Conservation (phyloP, 140 eudicot species). For the Flaveria floridana region DNA sequence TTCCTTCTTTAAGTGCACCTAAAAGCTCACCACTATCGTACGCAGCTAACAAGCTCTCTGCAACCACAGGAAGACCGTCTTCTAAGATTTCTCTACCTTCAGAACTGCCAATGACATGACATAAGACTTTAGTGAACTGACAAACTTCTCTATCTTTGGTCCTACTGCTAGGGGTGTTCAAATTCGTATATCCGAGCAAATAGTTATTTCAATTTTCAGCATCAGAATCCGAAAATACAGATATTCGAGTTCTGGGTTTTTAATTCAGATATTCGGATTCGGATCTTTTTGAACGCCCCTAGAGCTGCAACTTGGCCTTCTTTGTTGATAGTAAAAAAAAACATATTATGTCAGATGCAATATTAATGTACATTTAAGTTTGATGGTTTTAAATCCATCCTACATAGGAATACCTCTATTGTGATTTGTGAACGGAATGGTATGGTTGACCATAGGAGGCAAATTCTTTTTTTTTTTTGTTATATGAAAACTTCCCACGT, state of each 20-base stretch:
- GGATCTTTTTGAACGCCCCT: too few relatives aligned
- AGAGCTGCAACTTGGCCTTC: not conserved
- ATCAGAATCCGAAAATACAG: too few relatives aligned
- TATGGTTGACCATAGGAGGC: not conserved
- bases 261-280: too few relatives aligned
- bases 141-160: not conserved
- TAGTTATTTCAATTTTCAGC: too few relatives aligned
- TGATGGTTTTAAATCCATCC: not conserved
- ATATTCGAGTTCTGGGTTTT: too few relatives aligned
- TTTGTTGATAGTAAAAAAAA: too few relatives aligned
- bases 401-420: not conserved
- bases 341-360: not conserved
- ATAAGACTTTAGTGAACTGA: not conserved
- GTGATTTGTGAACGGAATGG: not conserved
- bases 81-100: conserved; percentile 68
- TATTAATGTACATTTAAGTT: not conserved
- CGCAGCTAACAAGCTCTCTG: conserved; percentile 66
- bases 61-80: conserved; percentile 67
- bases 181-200: too few relatives aligned
- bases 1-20: conserved; percentile 72
- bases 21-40: conserved; percentile 75
- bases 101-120: conserved; percentile 46
- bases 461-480: not conserved
- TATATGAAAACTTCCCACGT: not conserved
- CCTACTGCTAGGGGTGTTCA: not conserved